Conservation (phyloP, 352 stramenopile genomes). For the Sclerospora graminicola region DNA sequence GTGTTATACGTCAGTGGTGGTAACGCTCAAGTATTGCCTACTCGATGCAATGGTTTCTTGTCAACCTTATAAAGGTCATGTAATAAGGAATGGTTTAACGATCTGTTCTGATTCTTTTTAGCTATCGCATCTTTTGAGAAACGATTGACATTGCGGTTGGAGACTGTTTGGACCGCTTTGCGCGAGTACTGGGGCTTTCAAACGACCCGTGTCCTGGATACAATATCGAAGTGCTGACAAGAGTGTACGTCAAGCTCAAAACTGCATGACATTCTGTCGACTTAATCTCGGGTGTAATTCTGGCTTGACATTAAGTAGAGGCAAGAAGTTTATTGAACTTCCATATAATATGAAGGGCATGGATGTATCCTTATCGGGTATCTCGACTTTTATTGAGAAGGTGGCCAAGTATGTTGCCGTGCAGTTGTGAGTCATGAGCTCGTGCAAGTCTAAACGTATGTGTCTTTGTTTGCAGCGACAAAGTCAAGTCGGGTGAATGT, state of each 20-base stretch:
- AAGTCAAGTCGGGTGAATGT: too few relatives aligned
- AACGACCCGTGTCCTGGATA: constrained; percentile 98
- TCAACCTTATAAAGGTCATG: too few relatives aligned
- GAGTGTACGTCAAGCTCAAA: constrained; percentile 46
- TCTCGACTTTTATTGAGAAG: constrained; percentile 96
- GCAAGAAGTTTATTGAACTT: constrained; percentile 98
- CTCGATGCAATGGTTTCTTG: constrained; percentile 83
- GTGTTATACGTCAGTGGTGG: constrained; percentile 98
- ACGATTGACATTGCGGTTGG: too few relatives aligned
- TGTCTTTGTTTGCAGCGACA: constrained; percentile 31
- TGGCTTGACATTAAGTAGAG: too few relatives aligned
- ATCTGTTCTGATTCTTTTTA: too few relatives aligned
- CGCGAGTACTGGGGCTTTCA: constrained; percentile 92
- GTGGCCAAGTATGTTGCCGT: constrained; percentile 55
- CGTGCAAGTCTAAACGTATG: neutral
- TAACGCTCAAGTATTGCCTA: constrained; percentile 97
- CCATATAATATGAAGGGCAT: constrained; percentile 99
- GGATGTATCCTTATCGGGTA: constrained; percentile 98
- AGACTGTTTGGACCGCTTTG: too few relatives aligned
- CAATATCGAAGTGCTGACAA: constrained; percentile 98
- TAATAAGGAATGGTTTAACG: too few relatives aligned
- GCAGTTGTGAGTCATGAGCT: neutral
- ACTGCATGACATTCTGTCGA: neutral
- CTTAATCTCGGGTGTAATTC: too few relatives aligned
- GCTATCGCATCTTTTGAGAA: constrained; percentile 99